phyloP scores from a whole-genome alignment of 2,329 filamentous ascomycete species.

The Stachybotrys elegans region DNA sequence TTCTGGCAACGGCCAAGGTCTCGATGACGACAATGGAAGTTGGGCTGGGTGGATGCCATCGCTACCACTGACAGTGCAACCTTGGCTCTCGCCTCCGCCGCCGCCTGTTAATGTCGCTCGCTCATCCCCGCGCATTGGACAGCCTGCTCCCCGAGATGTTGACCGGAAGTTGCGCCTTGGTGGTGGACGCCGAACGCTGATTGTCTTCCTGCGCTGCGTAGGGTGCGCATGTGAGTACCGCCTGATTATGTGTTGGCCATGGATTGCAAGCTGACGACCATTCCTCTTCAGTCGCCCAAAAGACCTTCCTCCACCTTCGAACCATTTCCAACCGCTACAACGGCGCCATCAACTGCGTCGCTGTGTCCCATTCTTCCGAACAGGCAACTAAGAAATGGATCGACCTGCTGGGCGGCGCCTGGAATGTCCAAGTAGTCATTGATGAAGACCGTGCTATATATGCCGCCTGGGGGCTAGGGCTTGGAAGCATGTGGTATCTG shows the following conservation, averaged over 20 bases:
- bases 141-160: constrained; percentile 42
- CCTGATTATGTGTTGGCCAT: background rate
- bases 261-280: background rate
- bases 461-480: constrained; percentile 54
- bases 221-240: constrained; percentile 47
- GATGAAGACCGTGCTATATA: constrained; percentile 54
- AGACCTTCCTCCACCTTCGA: constrained; percentile 52
- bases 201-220: constrained; percentile 50
- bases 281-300: constrained; percentile 42
- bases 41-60: constrained; percentile 45
- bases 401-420: constrained; percentile 51
- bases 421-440: constrained; percentile 50
- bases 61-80: constrained; percentile 46
- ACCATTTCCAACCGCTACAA: constrained; percentile 48
- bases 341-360: constrained; percentile 46
- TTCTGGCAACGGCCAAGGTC: constrained; percentile 24
- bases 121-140: constrained; percentile 41
- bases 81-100: constrained; percentile 47
- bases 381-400: constrained; percentile 53
- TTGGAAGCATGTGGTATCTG: constrained; percentile 44
- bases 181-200: constrained; percentile 37
- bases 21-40: constrained; percentile 19
- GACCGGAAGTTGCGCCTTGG: constrained; percentile 38
- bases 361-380: constrained; percentile 54
- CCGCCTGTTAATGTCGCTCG: constrained; percentile 40